Evolutionary conservation across 2,329 filamentous ascomycete species (phyloP), one percentile per base, ranked within the genome.

Genomic region (Verticillium nubilum): DNA sequence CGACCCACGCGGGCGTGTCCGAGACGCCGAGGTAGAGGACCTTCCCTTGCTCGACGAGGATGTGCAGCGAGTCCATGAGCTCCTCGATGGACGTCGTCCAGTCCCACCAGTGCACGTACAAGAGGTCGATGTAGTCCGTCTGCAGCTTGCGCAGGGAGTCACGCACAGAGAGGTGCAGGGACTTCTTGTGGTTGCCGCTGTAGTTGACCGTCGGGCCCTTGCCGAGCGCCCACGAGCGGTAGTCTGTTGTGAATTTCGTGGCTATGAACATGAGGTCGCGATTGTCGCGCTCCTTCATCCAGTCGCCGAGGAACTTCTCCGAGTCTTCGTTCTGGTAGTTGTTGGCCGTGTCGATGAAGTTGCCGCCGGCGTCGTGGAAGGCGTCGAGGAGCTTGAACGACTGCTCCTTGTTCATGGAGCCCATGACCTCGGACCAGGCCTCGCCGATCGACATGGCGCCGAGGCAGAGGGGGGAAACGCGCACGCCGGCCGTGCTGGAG

Each of bases 331-430:
- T 65, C 65, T 86, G 81, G 70, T 87, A 87, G 63, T 76, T 77
- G 72, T 81, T 84, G 65, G 82, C 72, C 0, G 85, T 88, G 69
- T 90, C 87, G 68, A 89, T 86, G 69, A 89, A 88, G 73, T 89
- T 89, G 15, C 87, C 86, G 4, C 86, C 86, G 0, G 78, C 73
- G 17, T 76, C 75, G 57, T 74, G 78, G 71, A 79, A 88, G 59
- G 76, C 78, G 63, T 88, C 85, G 1, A 88, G 75, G 4, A 89
- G 76, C 55, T 78, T 75, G 66, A 86, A 86, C 0, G 80, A 72
- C 12, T 75, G 67, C 29, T 82, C 77, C 67, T 87, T 85, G 67
- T 75, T 73, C 72, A 82, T 82, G 57, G 76, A 76, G 13, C 84
- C 84, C 74, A 86, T 75, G 25, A 72, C 65, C 0, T 67, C 60